Percentiles rank a stretch among this genome's conserved stretches.
Evolutionary conservation across 306 rosid genomes (phyloP).

Genomic region (Gastrolobium bilobum): DNA sequence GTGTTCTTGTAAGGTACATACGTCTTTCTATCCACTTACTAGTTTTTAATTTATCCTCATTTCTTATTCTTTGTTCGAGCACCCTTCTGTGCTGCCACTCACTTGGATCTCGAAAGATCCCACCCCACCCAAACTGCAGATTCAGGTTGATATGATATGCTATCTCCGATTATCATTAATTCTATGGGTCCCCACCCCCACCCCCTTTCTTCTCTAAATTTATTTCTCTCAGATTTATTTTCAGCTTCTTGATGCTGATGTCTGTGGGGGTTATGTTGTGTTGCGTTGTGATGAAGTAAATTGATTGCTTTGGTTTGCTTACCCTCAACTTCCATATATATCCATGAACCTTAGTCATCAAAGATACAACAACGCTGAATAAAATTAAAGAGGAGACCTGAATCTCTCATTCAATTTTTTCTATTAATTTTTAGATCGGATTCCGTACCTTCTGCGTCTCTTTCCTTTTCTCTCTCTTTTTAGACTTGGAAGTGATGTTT

Average conservation of each 20-base stretch:
- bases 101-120: too few species aligned
- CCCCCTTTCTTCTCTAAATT: background rate
- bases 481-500: slow-evolving; percentile 5
- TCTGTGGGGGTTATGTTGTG: slow-evolving; percentile 42
- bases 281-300: slow-evolving; percentile 15
- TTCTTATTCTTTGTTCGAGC: too few species aligned
- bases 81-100: too few species aligned
- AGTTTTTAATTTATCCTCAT: too few species aligned
- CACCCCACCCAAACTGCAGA: background rate
- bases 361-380: background rate
- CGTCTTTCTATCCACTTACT: too few species aligned
- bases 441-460: slow-evolving; percentile 26
- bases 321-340: background rate
- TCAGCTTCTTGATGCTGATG: slow-evolving; percentile 42
- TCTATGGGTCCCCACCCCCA: slow-evolving; percentile 35
- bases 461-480: background rate
- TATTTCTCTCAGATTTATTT: slow-evolving; percentile 10
- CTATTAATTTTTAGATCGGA: slow-evolving; percentile 19
- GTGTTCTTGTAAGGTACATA: too few species aligned
- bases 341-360: slow-evolving; percentile 3
- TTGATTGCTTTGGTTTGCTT: slow-evolving; percentile 34
- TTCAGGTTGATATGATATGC: slow-evolving; percentile 34
- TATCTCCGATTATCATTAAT: background rate
- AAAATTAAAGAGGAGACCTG: background rate
- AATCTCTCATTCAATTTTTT: background rate